These are phyloP conservation scores for Mikania micrantha DNA, from an alignment of 129 eudicot species.

Conservation along the genomic window DNA sequence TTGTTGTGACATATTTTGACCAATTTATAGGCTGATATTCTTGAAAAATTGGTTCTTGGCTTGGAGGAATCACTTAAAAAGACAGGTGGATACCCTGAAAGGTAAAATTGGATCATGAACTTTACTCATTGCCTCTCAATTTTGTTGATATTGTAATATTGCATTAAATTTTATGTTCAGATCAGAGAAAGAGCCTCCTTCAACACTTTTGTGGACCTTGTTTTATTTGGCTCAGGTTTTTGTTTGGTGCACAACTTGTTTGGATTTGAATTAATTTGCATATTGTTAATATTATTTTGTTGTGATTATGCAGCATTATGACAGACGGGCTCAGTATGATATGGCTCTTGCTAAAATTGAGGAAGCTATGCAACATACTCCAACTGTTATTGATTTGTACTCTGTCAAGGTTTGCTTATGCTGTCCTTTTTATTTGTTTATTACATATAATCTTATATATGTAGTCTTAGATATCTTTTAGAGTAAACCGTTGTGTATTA, in stretches of 20 bases:
- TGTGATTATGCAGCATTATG: slow-evolving; percentile 74
- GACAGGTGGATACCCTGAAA: slow-evolving; percentile 81
- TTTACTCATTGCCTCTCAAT: not conserved
- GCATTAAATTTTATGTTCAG: slow-evolving; percentile 40
- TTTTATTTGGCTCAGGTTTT: slow-evolving; percentile 84
- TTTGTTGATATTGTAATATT: not conserved
- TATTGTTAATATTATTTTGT: slow-evolving; percentile 5
- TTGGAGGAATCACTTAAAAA: slow-evolving; percentile 68
- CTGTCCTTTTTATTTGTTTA: not conserved
- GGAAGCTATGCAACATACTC: slow-evolving; percentile 87
- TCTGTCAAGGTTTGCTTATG: slow-evolving; percentile 60
- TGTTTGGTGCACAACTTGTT: not conserved
- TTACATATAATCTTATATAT: not conserved
- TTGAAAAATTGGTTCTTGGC: slow-evolving; percentile 67
- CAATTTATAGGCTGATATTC: slow-evolving; percentile 58
- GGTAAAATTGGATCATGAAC: slow-evolving; percentile 34
- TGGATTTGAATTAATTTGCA: not conserved
- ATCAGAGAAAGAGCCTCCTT: slow-evolving; percentile 87
- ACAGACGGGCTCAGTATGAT: slow-evolving; percentile 66
- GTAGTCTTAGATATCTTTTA: not conserved
- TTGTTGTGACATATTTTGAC: not conserved
- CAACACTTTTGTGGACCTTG: slow-evolving; percentile 92
- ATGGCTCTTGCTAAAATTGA: slow-evolving; percentile 69
- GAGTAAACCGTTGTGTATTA: not conserved
- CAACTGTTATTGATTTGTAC: slow-evolving; percentile 90